phyloP scores from a whole-genome alignment of 129 eudicot species.

The Flaveria sonorensis region DNA sequence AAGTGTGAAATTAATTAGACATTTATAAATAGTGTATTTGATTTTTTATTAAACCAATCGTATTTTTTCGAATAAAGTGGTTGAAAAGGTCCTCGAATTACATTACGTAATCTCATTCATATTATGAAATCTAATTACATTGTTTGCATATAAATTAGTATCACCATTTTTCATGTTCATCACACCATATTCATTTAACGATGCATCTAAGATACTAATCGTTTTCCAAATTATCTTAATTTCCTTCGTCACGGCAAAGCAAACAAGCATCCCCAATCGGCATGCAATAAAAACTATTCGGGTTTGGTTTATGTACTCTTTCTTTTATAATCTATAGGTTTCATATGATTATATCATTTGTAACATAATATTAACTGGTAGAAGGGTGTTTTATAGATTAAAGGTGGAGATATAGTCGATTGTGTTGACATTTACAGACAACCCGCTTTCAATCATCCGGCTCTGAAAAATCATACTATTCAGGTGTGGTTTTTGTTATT shows the following conservation, averaged over 20 bases:
- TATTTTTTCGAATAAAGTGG: not conserved
- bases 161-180: constrained; percentile 13
- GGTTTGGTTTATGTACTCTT: not conserved
- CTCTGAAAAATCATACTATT: constrained; percentile 45
- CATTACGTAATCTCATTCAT: constrained; percentile 2
- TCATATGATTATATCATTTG: not conserved
- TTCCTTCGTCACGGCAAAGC: constrained; percentile 24
- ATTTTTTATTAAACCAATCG: not conserved
- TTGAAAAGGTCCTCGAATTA: not conserved
- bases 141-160: constrained; percentile 16
- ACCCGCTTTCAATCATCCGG: constrained; percentile 68
- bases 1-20: not conserved
- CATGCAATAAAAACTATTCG: constrained; percentile 27
- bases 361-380: not conserved
- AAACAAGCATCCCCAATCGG: not conserved
- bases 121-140: not conserved
- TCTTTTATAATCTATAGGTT: not conserved
- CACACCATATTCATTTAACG: not conserved
- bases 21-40: not conserved
- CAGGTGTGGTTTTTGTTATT: constrained; percentile 33
- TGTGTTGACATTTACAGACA: constrained; percentile 57
- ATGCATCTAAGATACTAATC: constrained; percentile 25
- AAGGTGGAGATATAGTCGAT: constrained; percentile 57
- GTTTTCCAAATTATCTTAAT: constrained; percentile 18
- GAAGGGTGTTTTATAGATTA: constrained; percentile 35